A percentile compares a stretch with the other conserved stretches of the same genome.
phyloP scores from a whole-genome alignment of 495 filamentous ascomycete genomes.

The Xylaria flabelliformis region DNA sequence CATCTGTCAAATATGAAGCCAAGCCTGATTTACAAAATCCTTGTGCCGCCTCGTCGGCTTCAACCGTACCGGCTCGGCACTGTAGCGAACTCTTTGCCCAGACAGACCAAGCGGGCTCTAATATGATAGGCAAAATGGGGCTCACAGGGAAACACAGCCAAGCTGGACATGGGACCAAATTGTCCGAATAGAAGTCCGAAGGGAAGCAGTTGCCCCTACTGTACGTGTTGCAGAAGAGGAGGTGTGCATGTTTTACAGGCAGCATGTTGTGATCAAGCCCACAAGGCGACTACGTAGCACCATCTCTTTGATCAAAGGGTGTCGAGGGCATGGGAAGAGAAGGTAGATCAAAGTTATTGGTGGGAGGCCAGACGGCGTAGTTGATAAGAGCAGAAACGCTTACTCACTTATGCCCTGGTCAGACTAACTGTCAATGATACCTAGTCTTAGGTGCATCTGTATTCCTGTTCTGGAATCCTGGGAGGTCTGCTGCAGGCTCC shows the following conservation, averaged over 20 bases:
- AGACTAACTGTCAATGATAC: slow-evolving; percentile 5
- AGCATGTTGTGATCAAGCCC: slow-evolving; percentile 5
- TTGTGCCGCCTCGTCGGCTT: slow-evolving; percentile 25
- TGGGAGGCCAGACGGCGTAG: not conserved
- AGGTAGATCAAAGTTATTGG: not conserved
- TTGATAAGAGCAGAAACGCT: slow-evolving; percentile 14
- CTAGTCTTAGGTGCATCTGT: slow-evolving; percentile 18
- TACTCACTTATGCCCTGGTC: slow-evolving; percentile 10
- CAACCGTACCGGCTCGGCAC: slow-evolving; percentile 22
- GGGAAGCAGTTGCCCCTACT: slow-evolving; percentile 7
- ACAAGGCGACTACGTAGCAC: not conserved
- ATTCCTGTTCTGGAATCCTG: slow-evolving; percentile 6
- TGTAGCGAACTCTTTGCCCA: slow-evolving; percentile 20
- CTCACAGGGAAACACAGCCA: slow-evolving; percentile 16
- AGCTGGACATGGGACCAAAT: slow-evolving; percentile 8
- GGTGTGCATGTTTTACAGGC: not conserved
- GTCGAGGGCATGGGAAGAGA: slow-evolving; percentile 4
- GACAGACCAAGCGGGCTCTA: slow-evolving; percentile 1
- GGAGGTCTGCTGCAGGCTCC: slow-evolving; percentile 8
- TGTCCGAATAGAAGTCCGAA: slow-evolving; percentile 16
- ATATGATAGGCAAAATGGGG: slow-evolving; percentile 15
- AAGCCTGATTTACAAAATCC: slow-evolving; percentile 22
- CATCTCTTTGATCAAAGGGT: not conserved
- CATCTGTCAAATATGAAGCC: slow-evolving; percentile 18
- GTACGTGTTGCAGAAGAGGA: not conserved